Conservation (phyloP, 352 stramenopile species). For the Phytophthora agathidicida region DNA sequence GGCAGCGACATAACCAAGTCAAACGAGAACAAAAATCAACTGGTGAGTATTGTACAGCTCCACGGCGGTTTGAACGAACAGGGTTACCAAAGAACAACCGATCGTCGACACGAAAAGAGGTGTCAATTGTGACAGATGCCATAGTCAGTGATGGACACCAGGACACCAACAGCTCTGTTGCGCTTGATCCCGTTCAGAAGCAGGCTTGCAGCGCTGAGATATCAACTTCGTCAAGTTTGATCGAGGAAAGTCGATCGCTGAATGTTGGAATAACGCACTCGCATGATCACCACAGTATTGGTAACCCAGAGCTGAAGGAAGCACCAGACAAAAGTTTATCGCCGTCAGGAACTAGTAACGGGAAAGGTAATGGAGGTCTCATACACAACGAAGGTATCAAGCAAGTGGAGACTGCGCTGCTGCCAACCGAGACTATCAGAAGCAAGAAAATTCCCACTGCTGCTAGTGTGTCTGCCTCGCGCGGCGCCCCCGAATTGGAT, state of each 20-base stretch:
- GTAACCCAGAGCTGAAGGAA: background rate
- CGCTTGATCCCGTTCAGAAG: background rate
- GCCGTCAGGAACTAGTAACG: background rate
- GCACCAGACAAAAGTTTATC: background rate
- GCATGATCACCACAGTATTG: background rate
- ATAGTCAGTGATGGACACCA: background rate
- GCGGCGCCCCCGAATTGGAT: background rate
- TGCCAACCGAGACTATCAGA: background rate
- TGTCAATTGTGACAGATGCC: background rate
- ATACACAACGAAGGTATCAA: background rate
- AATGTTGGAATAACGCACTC: background rate
- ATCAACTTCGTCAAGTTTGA: too few relatives aligned
- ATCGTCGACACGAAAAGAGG: background rate
- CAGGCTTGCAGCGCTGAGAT: too few relatives aligned
- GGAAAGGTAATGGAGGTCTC: background rate
- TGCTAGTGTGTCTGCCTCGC: background rate
- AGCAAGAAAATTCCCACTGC: background rate
- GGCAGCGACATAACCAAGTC: background rate
- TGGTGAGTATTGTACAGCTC: background rate
- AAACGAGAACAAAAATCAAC: background rate
- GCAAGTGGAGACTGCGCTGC: background rate
- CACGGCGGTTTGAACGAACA: slow-evolving; percentile 1
- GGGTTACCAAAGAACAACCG: background rate
- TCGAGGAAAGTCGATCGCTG: too few relatives aligned
- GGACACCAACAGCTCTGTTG: background rate